A percentile compares a stretch with the other conserved stretches of the same genome.
phyloP scores from a whole-genome alignment of 192 early-diverging fungal genomes.

The Entrophospora sp. region DNA sequence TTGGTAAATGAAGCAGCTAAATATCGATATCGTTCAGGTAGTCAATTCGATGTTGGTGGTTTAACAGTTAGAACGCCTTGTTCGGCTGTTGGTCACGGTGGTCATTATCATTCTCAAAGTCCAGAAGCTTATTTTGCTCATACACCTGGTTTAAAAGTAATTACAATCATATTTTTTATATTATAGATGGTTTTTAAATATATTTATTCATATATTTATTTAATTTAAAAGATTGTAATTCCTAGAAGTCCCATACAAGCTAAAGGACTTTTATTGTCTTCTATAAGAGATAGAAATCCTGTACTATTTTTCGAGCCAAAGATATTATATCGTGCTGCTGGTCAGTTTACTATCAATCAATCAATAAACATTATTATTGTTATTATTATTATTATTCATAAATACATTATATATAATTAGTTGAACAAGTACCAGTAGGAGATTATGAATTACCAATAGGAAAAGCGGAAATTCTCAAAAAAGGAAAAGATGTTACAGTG shows the following conservation, averaged over 20 bases:
- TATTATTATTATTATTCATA: background rate
- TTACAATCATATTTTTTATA: background rate
- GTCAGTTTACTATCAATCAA: slow-evolving; percentile 25
- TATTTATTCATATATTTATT: background rate
- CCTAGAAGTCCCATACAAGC: slow-evolving; percentile 91
- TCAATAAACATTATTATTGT: background rate
- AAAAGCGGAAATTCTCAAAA: slow-evolving; percentile 82
- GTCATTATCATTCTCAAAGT: slow-evolving; percentile 89
- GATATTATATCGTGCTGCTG: slow-evolving; percentile 86
- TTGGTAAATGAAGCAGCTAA: slow-evolving; percentile 97
- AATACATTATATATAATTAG: slow-evolving; percentile 28
- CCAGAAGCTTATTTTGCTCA: slow-evolving; percentile 96
- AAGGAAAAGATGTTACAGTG: slow-evolving; percentile 81
- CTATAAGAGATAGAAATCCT: slow-evolving; percentile 89
- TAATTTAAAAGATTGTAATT: slow-evolving; percentile 56
- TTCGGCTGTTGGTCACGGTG: slow-evolving; percentile 94
- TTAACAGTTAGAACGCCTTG: slow-evolving; percentile 86
- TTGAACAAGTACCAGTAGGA: slow-evolving; percentile 87
- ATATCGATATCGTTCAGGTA: slow-evolving; percentile 92
- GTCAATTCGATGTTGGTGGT: slow-evolving; percentile 81
- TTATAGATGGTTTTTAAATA: background rate
- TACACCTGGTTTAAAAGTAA: slow-evolving; percentile 82
- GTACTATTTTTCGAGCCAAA: slow-evolving; percentile 97
- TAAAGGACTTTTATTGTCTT: slow-evolving; percentile 84
- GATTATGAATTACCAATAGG: slow-evolving; percentile 87